phyloP scores from a whole-genome alignment of 1,139 yeast genomes.

The Blastobotrys indianensis region DNA sequence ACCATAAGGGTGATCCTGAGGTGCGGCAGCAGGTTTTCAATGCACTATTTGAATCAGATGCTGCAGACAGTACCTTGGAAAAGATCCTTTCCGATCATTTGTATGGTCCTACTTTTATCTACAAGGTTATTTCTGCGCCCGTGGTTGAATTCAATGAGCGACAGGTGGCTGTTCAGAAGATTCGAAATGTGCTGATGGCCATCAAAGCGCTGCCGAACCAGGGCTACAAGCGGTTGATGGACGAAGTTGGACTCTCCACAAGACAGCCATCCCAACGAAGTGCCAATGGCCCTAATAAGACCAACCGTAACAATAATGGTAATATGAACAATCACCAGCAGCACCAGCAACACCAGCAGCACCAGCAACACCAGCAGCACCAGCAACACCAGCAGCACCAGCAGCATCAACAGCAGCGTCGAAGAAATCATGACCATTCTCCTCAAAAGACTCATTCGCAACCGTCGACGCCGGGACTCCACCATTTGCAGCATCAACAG shows the following conservation, averaged over 20 bases:
- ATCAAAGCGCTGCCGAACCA: constrained; percentile 55
- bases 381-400: not conserved
- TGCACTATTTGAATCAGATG: constrained; percentile 44
- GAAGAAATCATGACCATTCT: not conserved
- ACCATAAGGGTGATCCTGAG: constrained; percentile 52
- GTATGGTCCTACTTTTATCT: constrained; percentile 81
- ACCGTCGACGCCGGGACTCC: not conserved
- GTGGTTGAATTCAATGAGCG: constrained; percentile 42
- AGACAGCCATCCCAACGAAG: constrained; percentile 17
- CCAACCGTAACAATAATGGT: constrained; percentile 14
- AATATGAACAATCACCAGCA: constrained; percentile 9
- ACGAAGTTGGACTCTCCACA: constrained; percentile 71
- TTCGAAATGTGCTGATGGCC: constrained; percentile 55
- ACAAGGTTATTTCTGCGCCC: constrained; percentile 51
- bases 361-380: constrained; percentile 5
- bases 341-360: too few relatives aligned
- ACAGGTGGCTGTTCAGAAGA: constrained; percentile 52
- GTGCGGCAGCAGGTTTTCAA: constrained; percentile 61
- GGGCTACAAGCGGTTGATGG: constrained; percentile 81
- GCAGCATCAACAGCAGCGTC: not conserved
- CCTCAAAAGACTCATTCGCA: constrained; percentile 4
- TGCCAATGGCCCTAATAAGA: constrained; percentile 10
- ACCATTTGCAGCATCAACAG: constrained; percentile 1
- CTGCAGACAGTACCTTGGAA: constrained; percentile 32
- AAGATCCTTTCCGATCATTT: constrained; percentile 53